These are phyloP conservation scores for Cucurbita ficifolia DNA, from an alignment of 306 rosid genomes.

Conservation along the genomic window DNA sequence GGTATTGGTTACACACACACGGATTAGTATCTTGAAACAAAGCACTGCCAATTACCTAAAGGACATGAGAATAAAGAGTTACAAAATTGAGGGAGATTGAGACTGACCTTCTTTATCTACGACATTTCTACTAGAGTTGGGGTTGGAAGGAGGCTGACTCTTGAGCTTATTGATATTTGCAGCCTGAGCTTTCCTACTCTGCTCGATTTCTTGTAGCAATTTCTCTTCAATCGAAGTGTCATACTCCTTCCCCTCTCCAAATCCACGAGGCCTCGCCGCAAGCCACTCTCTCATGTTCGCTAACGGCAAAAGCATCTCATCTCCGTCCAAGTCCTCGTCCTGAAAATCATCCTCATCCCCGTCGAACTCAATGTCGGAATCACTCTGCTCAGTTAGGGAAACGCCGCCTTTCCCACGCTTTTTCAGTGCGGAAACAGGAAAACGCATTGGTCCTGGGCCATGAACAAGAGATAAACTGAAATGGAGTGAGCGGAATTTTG, in stretches of 20 bases:
- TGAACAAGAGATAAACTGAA: neutral
- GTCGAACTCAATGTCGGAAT: constrained; percentile 16
- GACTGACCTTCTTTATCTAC: constrained; percentile 32
- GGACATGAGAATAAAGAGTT: neutral
- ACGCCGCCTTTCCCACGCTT: constrained; percentile 11
- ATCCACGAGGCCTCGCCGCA: constrained; percentile 53
- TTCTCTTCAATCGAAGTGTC: constrained; percentile 73
- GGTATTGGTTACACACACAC: no score
- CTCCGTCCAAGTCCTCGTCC: constrained; percentile 21
- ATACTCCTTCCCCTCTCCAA: constrained; percentile 63
- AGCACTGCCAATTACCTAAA: no score
- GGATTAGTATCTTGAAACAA: no score
- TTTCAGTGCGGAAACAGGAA: constrained; percentile 5
- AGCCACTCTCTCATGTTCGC: constrained; percentile 49
- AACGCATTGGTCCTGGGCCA: constrained; percentile 6
- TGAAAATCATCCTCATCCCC: constrained; percentile 11
- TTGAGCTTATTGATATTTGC: constrained; percentile 42
- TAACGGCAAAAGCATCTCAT: constrained; percentile 23
- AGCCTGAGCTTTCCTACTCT: constrained; percentile 36
- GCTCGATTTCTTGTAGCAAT: constrained; percentile 58
- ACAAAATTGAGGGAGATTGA: neutral
- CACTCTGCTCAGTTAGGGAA: constrained; percentile 7
- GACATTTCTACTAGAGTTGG: constrained; percentile 8
- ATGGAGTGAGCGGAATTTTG: constrained; percentile 11
- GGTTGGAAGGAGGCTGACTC: constrained; percentile 10